Evolutionary conservation across 2,329 filamentous ascomycete genomes (phyloP).

Genomic region (Talaromyces sp.): DNA sequence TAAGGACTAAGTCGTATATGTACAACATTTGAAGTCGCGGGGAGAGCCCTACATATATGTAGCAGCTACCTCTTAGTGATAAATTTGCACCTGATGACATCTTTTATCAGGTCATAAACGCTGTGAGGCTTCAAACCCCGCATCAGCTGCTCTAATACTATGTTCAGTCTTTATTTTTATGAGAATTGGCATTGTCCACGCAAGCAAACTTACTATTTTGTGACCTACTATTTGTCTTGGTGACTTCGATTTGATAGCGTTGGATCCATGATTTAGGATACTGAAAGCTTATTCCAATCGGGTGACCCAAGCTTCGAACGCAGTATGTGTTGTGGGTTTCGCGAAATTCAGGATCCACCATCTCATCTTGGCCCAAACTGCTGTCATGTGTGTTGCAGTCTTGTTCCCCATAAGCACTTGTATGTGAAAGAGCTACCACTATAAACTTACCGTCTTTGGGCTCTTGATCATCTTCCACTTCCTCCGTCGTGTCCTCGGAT

Average conservation of each 20-base stretch:
- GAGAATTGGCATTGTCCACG: not conserved
- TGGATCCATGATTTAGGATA: constrained; percentile 4
- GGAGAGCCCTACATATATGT: too few relatives aligned
- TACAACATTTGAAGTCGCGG: too few relatives aligned
- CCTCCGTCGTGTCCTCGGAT: not conserved
- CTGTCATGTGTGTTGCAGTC: not conserved
- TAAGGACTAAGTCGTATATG: too few relatives aligned
- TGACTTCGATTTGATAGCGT: constrained; percentile 1
- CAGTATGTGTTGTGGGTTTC: not conserved
- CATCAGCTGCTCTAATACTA: not conserved
- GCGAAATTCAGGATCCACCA: not conserved
- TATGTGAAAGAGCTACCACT: too few relatives aligned
- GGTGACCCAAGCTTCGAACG: not conserved
- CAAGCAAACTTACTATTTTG: too few relatives aligned
- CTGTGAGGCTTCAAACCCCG: constrained; percentile 5
- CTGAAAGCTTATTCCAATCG: not conserved
- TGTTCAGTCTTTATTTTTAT: not conserved
- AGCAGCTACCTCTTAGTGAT: not conserved
- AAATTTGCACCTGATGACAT: not conserved
- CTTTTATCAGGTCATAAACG: constrained; percentile 1
- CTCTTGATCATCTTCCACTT: not conserved
- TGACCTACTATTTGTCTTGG: too few relatives aligned
- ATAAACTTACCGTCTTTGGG: not conserved
- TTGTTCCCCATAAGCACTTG: too few relatives aligned
- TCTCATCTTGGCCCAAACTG: not conserved